These are phyloP conservation scores for Cokeromyces recurvatus DNA, from an alignment of 371 early-diverging fungal species.

Conservation along the genomic window DNA sequence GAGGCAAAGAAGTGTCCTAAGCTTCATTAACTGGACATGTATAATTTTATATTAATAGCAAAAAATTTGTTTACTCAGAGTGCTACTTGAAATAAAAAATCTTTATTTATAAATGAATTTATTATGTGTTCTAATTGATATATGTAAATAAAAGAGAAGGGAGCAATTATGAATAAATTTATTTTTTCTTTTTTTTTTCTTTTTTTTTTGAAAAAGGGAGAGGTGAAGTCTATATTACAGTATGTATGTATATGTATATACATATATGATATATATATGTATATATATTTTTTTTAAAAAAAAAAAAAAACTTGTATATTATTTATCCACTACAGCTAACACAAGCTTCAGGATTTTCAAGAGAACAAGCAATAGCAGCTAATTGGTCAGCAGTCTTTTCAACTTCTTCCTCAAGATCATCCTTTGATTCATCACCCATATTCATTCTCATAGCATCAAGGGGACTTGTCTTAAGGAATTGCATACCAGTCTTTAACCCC, in stretches of 20 bases:
- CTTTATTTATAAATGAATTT: no score
- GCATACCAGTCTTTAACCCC: slow-evolving; percentile 99
- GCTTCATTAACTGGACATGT: slow-evolving; percentile 18
- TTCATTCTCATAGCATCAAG: slow-evolving; percentile 83
- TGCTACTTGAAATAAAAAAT: no score
- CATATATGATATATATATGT: no score
- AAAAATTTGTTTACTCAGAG: no score
- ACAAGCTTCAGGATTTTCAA: slow-evolving; percentile 88
- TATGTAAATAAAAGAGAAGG: no score
- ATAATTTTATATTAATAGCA: no score
- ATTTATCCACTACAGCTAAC: slow-evolving; percentile 82
- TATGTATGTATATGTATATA: no score
- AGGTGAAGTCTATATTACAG: neutral
- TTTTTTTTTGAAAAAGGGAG: neutral
- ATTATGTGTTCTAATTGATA: no score
- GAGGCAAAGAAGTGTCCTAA: slow-evolving; percentile 26
- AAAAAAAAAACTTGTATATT: neutral
- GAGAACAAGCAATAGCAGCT: slow-evolving; percentile 60
- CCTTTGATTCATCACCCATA: slow-evolving; percentile 30
- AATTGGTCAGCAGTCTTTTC: slow-evolving; percentile 36
- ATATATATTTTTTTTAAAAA: neutral
- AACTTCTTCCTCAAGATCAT: slow-evolving; percentile 17
- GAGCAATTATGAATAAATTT: neutral
- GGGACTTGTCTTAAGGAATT: slow-evolving; percentile 93
- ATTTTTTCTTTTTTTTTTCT: neutral